Percentiles rank a stretch among this genome's conserved stretches.
Evolutionary conservation across 2,329 filamentous ascomycete species (phyloP).

Genomic region (Alternaria novae-zelandiae): DNA sequence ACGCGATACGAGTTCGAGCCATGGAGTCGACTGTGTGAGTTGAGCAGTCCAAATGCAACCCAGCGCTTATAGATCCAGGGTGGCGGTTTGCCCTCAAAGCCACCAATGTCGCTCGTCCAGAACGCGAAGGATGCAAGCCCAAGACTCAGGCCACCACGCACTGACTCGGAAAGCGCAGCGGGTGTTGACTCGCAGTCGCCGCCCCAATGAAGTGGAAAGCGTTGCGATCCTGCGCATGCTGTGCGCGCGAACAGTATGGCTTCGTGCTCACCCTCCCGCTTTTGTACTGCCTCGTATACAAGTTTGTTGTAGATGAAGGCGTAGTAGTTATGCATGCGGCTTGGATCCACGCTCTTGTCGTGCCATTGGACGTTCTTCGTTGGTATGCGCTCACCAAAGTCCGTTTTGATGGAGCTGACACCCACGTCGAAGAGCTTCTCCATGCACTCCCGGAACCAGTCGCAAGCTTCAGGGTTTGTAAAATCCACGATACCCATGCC

Average conservation of each 20-base stretch:
- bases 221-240: constrained; percentile 71
- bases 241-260: constrained; percentile 72
- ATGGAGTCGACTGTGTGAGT: constrained; percentile 73
- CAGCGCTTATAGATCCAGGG: constrained; percentile 78
- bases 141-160: constrained; percentile 69
- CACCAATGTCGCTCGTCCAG: constrained; percentile 75
- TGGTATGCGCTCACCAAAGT: constrained; percentile 77
- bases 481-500: constrained; percentile 78
- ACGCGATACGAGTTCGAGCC: constrained; percentile 74
- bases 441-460: constrained; percentile 70
- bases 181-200: constrained; percentile 78
- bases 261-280: constrained; percentile 57
- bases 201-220: constrained; percentile 71
- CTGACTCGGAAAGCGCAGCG: constrained; percentile 74
- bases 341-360: constrained; percentile 65
- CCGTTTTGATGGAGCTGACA: constrained; percentile 76
- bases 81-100: constrained; percentile 71
- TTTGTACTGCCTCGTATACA: constrained; percentile 70
- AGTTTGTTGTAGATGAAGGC: constrained; percentile 75
- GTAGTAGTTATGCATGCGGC: constrained; percentile 79
- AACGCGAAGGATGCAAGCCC: constrained; percentile 70
- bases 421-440: constrained; percentile 70
- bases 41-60: constrained; percentile 77
- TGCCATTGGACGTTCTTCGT: constrained; percentile 69
- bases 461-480: constrained; percentile 71